Percentiles rank a stretch among this genome's conserved stretches.
phyloP scores from a whole-genome alignment of 2,329 filamentous ascomycete genomes.

The Sphaerostilbella broomeana region DNA sequence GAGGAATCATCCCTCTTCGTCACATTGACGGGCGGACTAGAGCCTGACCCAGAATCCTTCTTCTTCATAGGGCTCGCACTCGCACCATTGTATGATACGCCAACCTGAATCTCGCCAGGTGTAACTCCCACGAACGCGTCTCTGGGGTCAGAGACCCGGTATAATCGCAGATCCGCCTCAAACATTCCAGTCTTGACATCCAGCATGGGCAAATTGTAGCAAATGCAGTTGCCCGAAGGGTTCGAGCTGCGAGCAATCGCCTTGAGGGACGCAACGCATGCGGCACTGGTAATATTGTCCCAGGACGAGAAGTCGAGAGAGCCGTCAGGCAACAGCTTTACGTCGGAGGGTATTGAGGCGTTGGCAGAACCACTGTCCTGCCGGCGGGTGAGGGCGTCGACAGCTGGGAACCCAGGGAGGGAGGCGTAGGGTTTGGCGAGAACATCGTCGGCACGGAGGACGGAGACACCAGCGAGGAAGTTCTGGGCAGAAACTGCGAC shows the following conservation, averaged over 20 bases:
- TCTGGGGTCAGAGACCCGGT: conserved; percentile 56
- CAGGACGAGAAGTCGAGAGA: conserved; percentile 50
- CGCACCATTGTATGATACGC: conserved; percentile 48
- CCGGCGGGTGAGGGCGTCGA: conserved; percentile 1
- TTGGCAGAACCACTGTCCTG: conserved; percentile 13
- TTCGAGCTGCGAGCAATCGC: conserved; percentile 56
- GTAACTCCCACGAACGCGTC: conserved; percentile 47
- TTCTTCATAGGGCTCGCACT: conserved; percentile 24
- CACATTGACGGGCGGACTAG: conserved; percentile 21
- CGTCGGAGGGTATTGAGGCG: conserved; percentile 19
- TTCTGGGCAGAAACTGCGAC: conserved; percentile 12
- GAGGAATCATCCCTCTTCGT: conserved; percentile 16
- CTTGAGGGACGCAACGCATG: conserved; percentile 53
- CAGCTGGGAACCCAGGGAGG: conserved; percentile 12
- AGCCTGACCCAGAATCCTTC: conserved; percentile 7
- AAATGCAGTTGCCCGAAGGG: conserved; percentile 69
- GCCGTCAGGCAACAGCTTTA: conserved; percentile 35
- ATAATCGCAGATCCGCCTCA: conserved; percentile 70
- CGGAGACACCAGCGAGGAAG: conserved; percentile 14
- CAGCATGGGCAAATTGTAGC: conserved; percentile 72
- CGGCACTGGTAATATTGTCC: conserved; percentile 47
- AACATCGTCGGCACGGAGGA: conserved; percentile 26
- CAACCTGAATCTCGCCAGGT: conserved; percentile 47
- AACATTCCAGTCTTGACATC: conserved; percentile 64
- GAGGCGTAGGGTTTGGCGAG: conserved; percentile 24